These are phyloP conservation scores for Sporothrix curviconia DNA, from an alignment of 2,329 filamentous ascomycete genomes.

Conservation along the genomic window DNA sequence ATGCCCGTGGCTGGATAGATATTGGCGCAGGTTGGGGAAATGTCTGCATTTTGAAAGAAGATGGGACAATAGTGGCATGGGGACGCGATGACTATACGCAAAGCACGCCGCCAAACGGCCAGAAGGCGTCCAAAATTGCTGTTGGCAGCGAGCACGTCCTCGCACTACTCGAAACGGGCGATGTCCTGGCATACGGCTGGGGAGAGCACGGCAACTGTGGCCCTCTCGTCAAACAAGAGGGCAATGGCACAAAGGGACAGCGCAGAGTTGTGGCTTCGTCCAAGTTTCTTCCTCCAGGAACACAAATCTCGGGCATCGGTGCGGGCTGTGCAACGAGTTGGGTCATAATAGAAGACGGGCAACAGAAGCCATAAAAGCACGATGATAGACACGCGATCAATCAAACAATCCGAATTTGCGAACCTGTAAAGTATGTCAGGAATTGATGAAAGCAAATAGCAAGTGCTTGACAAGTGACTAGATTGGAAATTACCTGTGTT, in stretches of 20 bases:
- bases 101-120: slow-evolving; percentile 56
- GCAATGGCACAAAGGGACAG: slow-evolving; percentile 62
- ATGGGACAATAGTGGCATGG: slow-evolving; percentile 63
- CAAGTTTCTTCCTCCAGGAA: slow-evolving; percentile 44
- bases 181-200: slow-evolving; percentile 88
- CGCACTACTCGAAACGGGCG: slow-evolving; percentile 56
- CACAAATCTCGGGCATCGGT: slow-evolving; percentile 55
- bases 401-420: slow-evolving; percentile 29
- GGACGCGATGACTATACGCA: slow-evolving; percentile 83
- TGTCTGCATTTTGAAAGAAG: slow-evolving; percentile 60
- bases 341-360: slow-evolving; percentile 36
- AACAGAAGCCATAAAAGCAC: background rate
- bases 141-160: slow-evolving; percentile 88
- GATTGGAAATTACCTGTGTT: slow-evolving; percentile 49
- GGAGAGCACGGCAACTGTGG: slow-evolving; percentile 97
- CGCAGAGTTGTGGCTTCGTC: slow-evolving; percentile 61
- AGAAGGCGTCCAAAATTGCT: slow-evolving; percentile 56
- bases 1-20: slow-evolving; percentile 54
- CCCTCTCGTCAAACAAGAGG: slow-evolving; percentile 39
- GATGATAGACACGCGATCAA: background rate
- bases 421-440: slow-evolving; percentile 28
- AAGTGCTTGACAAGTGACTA: background rate
- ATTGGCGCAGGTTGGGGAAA: slow-evolving; percentile 78
- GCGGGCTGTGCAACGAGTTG: slow-evolving; percentile 92
- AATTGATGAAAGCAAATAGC: too few species aligned